Evolutionary conservation across 371 early-diverging fungal genomes (phyloP), one percentile per base, ranked within the genome.

Genomic region (Syncephalastrum monosporum): DNA sequence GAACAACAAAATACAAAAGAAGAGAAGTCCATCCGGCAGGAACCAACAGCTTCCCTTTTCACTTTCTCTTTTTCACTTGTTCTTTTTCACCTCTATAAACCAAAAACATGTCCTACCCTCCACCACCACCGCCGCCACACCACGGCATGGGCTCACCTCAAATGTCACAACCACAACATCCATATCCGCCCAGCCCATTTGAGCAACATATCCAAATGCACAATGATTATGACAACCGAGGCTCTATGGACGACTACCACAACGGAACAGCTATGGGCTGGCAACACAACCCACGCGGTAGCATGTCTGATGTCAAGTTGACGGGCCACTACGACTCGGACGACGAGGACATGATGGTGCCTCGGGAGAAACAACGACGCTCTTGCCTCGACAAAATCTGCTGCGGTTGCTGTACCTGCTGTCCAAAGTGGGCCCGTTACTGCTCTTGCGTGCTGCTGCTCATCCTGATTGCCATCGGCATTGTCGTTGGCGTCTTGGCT

Each of bases 341-440:
- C 43, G 65, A 65, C 44, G 64, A 58, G 6, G 56, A 65, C 19
- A 53, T 60, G 24, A 14, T 56, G n/a, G 27, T 42, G 14, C 56
- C 60, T 16, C 44, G 25, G 33, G 58, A 60, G 43, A 59, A 53
- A 13, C 59, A 56, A 53, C 56, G 44, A 46, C 63, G 62, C 7
- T 33, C 67, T 3, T 77, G 77, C 24, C 61, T 72, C 57, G 79
- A 73, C 54, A 64, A 58, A 33, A 10, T 74, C 4, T 79, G 79
- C 53, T 75, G 79, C 61, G 75, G 74, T 4, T 79, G 79, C 24
- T 75, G 75, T 42, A 63, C 68, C 17, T 79, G 79, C 19, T 79
- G 69, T 58, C 79, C 79, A 24, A 57, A 57, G 12, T 79, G 79
- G 79, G 51, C 59, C 27, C 65, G 79, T 10, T 79, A 74, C 63